Percentiles rank a stretch among this genome's conserved stretches.
These are phyloP conservation scores for Hymenoscyphus fraxineus DNA, from an alignment of 2,329 filamentous ascomycete species.

Conservation along the genomic window DNA sequence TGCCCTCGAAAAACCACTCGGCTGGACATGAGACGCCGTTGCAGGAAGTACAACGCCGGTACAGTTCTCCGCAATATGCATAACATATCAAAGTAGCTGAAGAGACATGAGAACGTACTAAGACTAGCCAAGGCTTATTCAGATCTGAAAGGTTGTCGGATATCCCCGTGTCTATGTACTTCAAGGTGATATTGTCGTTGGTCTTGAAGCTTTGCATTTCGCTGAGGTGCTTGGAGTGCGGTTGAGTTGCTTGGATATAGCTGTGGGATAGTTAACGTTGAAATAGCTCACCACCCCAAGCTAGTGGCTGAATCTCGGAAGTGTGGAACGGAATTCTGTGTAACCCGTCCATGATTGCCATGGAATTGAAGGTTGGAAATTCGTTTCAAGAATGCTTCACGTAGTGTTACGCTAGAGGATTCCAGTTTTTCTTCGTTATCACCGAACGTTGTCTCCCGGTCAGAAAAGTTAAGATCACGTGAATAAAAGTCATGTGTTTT, in stretches of 20 bases:
- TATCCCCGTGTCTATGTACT: constrained; percentile 27
- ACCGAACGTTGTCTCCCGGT: no score
- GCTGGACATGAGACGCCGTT: neutral
- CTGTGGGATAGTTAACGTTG: neutral
- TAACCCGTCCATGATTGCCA: no score
- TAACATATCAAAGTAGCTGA: neutral
- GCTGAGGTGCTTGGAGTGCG: neutral
- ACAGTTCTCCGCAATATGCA: neutral
- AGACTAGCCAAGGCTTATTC: constrained; percentile 21
- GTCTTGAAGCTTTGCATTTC: constrained; percentile 23
- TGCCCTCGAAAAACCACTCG: neutral
- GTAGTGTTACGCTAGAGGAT: no score
- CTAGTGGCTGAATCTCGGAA: no score
- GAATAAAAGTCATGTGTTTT: no score
- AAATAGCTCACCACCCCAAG: neutral
- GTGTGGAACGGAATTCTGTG: no score
- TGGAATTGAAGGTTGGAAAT: no score
- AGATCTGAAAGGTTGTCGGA: constrained; percentile 1
- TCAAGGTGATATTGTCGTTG: constrained; percentile 24
- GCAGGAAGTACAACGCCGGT: neutral
- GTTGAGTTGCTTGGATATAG: neutral
- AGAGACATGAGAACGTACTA: constrained; percentile 21
- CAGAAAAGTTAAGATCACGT: no score
- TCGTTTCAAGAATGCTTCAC: no score
- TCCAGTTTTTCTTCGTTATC: no score